Percentiles rank a stretch among this genome's conserved stretches.
phyloP scores from a whole-genome alignment of 305 asterid genomes.

The Euphrasia arctica region DNA sequence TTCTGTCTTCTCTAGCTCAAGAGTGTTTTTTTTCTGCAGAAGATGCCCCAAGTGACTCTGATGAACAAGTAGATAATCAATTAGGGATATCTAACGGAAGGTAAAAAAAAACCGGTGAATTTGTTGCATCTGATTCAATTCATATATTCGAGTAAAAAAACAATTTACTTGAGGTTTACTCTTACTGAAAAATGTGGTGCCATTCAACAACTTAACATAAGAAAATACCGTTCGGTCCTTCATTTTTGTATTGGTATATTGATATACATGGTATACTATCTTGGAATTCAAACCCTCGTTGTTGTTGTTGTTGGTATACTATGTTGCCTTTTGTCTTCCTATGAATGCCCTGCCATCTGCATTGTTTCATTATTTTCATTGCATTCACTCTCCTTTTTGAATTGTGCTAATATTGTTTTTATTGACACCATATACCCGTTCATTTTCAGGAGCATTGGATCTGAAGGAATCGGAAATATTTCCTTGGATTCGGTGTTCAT shows the following conservation, averaged over 20 bases:
- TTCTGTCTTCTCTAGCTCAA: no score
- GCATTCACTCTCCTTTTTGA: not conserved
- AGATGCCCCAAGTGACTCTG: slow-evolving; percentile 32
- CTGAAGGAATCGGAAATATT: slow-evolving; percentile 40
- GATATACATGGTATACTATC: no score
- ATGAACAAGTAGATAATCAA: slow-evolving; percentile 35
- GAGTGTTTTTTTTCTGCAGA: slow-evolving; percentile 38
- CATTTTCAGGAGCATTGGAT: slow-evolving; percentile 42
- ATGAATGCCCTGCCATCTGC: not conserved
- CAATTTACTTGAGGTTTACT: no score
- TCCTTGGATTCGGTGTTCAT: slow-evolving; percentile 59
- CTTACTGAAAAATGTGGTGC: no score
- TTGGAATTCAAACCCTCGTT: no score
- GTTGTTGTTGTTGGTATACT: no score
- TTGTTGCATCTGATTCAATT: slow-evolving; percentile 29
- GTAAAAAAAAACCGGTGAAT: slow-evolving; percentile 49
- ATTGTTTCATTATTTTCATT: not conserved
- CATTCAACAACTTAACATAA: no score
- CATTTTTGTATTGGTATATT: no score
- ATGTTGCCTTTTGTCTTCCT: no score
- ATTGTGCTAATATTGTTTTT: not conserved
- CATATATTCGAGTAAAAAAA: not conserved
- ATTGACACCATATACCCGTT: slow-evolving; percentile 11
- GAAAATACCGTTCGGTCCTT: no score
- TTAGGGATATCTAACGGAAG: slow-evolving; percentile 47